Evolutionary conservation across 805 yeast species (phyloP).

Genomic region (Yarrowia sp.): DNA sequence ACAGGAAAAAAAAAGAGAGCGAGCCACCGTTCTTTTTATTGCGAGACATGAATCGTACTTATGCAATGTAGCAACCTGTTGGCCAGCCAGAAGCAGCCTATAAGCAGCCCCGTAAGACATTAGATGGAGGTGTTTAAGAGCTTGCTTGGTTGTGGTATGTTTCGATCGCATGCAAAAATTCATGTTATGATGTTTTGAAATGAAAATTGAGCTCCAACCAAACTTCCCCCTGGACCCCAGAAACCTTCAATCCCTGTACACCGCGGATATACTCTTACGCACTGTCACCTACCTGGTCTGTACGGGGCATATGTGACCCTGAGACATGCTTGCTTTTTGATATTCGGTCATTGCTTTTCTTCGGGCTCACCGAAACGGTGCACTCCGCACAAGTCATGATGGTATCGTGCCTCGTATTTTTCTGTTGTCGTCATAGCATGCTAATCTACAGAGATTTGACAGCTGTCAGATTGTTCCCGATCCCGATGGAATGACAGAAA

Average conservation of each 20-base stretch:
- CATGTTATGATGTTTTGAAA: no score
- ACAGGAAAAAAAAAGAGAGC: not conserved
- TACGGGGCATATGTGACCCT: not conserved
- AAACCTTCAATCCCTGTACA: no score
- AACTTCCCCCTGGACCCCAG: no score
- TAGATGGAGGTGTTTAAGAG: no score
- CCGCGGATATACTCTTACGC: not conserved
- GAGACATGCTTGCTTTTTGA: not conserved
- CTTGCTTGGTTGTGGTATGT: no score
- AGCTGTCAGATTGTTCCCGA: not conserved
- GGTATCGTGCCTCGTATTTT: not conserved
- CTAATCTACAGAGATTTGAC: not conserved
- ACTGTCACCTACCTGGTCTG: not conserved
- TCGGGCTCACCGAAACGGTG: not conserved
- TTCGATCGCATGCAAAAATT: no score
- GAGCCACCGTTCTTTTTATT: not conserved
- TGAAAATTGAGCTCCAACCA: no score
- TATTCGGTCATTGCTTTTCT: not conserved
- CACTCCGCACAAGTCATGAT: not conserved
- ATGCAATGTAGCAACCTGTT: not conserved
- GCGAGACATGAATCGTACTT: not conserved
- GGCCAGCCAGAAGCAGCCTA: not conserved
- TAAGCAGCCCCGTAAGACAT: no score
- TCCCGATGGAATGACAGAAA: not conserved
- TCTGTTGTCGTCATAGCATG: not conserved